These are phyloP conservation scores for Conticribra weissflogii DNA, from an alignment of 108 stramenopile genomes.

Conservation along the genomic window DNA sequence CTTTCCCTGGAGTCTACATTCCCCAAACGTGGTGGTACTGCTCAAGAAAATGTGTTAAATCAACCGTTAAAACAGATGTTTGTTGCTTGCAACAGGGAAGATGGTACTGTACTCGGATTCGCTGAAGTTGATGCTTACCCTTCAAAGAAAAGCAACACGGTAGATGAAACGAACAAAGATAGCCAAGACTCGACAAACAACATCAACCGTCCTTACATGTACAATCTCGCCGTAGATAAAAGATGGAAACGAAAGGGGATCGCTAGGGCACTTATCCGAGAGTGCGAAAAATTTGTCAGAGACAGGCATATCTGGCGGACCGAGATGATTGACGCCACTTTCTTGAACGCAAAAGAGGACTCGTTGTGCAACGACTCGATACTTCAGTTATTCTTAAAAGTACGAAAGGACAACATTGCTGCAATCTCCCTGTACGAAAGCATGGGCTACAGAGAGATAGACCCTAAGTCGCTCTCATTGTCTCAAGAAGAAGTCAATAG, in stretches of 20 bases:
- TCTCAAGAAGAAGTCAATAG: slow-evolving; percentile 49
- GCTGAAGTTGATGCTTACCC: slow-evolving; percentile 65
- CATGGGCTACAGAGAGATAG: slow-evolving; percentile 56
- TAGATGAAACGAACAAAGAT: background rate
- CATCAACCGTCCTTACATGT: slow-evolving; percentile 69
- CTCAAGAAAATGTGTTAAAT: background rate
- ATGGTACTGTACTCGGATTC: slow-evolving; percentile 62
- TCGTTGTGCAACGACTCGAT: background rate
- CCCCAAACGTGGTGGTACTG: slow-evolving; percentile 32
- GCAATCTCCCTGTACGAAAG: slow-evolving; percentile 61
- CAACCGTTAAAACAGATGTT: slow-evolving; percentile 56
- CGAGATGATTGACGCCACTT: background rate
- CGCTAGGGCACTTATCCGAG: slow-evolving; percentile 57
- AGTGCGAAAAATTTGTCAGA: slow-evolving; percentile 58
- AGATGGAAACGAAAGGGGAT: slow-evolving; percentile 62
- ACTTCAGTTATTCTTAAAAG: slow-evolving; percentile 52
- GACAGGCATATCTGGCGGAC: slow-evolving; percentile 16
- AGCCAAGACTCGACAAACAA: slow-evolving; percentile 8
- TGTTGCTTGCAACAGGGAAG: slow-evolving; percentile 58
- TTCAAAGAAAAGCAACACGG: slow-evolving; percentile 7
- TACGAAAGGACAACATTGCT: slow-evolving; percentile 55
- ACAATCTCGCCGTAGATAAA: slow-evolving; percentile 73
- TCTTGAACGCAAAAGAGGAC: background rate
- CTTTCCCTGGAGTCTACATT: slow-evolving; percentile 65
- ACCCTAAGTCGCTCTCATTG: slow-evolving; percentile 32